Percentiles rank a stretch among this genome's conserved stretches.
Conservation (phyloP, 1,284 basidiomycete genomes). For the Trichosporon ovoides region DNA sequence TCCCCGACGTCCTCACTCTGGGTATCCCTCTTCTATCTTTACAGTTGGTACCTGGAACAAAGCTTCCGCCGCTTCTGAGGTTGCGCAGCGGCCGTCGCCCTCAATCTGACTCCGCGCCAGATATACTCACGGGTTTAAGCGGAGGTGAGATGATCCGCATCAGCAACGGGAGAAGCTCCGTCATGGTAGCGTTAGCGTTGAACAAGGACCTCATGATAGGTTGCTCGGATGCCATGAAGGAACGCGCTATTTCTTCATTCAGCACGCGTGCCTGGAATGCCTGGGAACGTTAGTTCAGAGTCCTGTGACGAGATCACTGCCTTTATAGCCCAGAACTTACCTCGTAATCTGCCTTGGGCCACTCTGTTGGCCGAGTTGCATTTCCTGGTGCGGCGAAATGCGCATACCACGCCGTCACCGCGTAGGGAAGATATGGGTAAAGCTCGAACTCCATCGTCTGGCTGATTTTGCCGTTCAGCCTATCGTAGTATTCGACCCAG, state of each 20-base stretch:
- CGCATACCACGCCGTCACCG: slow-evolving; percentile 77
- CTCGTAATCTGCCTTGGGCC: slow-evolving; percentile 50
- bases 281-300: slow-evolving; percentile 46
- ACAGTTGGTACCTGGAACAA: neutral
- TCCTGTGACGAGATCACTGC: too few species aligned
- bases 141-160: slow-evolving; percentile 94
- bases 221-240: slow-evolving; percentile 57
- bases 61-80: neutral
- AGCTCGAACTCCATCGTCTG: slow-evolving; percentile 74
- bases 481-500: slow-evolving; percentile 78
- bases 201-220: slow-evolving; percentile 54
- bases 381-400: slow-evolving; percentile 75
- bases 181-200: slow-evolving; percentile 54
- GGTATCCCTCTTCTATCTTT: too few species aligned
- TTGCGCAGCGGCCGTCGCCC: too few species aligned
- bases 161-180: slow-evolving; percentile 80
- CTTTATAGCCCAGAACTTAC: too few species aligned
- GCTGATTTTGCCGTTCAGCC: slow-evolving; percentile 61
- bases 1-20: neutral
- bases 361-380: slow-evolving; percentile 42
- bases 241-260: slow-evolving; percentile 80
- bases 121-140: slow-evolving; percentile 74
- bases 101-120: neutral
- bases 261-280: slow-evolving; percentile 62
- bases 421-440: slow-evolving; percentile 74